Base-by-base conservation (phyloP, 208 protist species). In the Porcisia deanei region DNA sequence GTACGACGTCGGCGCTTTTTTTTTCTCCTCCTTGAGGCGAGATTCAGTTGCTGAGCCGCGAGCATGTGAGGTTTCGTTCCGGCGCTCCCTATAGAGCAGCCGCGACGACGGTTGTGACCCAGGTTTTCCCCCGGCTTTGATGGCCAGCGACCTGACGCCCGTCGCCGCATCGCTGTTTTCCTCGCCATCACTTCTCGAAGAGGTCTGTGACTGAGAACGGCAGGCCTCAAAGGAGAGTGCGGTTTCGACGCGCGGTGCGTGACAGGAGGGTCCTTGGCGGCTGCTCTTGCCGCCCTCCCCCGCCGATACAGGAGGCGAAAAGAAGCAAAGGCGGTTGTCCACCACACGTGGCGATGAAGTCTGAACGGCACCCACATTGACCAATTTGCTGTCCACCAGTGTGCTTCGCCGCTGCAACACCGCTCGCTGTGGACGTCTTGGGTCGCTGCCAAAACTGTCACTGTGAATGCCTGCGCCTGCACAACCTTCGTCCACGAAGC, bases 261-360 rank as follows among this genome's bases (percentile, higher is more conserved):
- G 61, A 66, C n/a, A 66, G 18, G 6, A 5, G 20, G 37, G 9
- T 22, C 12, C 61, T 30, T 18, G 20, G 16, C 20, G 2, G 4
- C 45, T 37, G 45, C 16, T 39, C 30, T 55, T 37, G 65, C 25
- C 47, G 65, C n/a, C 9, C 65, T 18, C 65, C 34, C 12, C 65
- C 14, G 45, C 65, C 14, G 22, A 20, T 55, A n/a, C 65, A 39
- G 45, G 16, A 3, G 30, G 18, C 16, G 53, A 72, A 53, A 68
- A 37, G 4, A 69, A 37, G 49, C 43, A 30, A 1, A 82, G 39
- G 3, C 78, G 78, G 53, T 82, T 76, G 78, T 78, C 59, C 49
- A 75, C 57, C 53, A 82, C 73, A 43, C 78, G 78, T 25, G 73
- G 73, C 39, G 78, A 82, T 37, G 78, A 63, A 41, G 78, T 58